Evolutionary conservation across 371 early-diverging fungal genomes (phyloP).

Genomic region (Circinella umbellata): DNA sequence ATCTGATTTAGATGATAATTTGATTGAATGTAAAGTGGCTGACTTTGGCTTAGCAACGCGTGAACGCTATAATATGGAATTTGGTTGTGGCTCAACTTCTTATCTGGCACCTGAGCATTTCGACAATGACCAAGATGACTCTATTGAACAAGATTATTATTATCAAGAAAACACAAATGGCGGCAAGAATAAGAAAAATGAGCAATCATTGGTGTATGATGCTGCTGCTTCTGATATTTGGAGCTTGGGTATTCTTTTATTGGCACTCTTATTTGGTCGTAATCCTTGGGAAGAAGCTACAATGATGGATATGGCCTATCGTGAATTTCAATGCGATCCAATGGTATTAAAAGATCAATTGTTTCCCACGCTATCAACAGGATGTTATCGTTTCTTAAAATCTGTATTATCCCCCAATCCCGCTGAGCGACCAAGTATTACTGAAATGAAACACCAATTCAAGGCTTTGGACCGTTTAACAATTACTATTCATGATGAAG

Average conservation of each 20-base stretch:
- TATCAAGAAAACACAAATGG: constrained; percentile 8
- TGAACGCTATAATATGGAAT: constrained; percentile 69
- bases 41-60: constrained; percentile 89
- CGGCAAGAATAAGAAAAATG: constrained; percentile 22
- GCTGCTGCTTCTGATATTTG: constrained; percentile 77
- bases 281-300: constrained; percentile 82
- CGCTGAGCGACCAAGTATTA: constrained; percentile 39
- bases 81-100: constrained; percentile 80
- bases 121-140: constrained; percentile 48
- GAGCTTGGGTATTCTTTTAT: constrained; percentile 77
- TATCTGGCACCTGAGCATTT: constrained; percentile 73
- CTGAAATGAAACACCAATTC: constrained; percentile 41
- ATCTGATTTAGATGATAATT: constrained; percentile 32
- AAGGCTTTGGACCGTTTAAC: constrained; percentile 29
- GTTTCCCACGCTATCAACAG: constrained; percentile 45
- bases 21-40: constrained; percentile 71
- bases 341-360: constrained; percentile 52
- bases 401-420: constrained; percentile 32
- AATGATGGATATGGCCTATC: constrained; percentile 54
- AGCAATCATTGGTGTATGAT: constrained; percentile 51
- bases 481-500: constrained; percentile 29
- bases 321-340: constrained; percentile 58
- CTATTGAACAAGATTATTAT: constrained; percentile 10
- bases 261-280: constrained; percentile 76
- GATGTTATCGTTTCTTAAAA: constrained; percentile 39